Conservation (phyloP, 2,329 filamentous ascomycete genomes). For the Nannizziopsis barbatae region DNA sequence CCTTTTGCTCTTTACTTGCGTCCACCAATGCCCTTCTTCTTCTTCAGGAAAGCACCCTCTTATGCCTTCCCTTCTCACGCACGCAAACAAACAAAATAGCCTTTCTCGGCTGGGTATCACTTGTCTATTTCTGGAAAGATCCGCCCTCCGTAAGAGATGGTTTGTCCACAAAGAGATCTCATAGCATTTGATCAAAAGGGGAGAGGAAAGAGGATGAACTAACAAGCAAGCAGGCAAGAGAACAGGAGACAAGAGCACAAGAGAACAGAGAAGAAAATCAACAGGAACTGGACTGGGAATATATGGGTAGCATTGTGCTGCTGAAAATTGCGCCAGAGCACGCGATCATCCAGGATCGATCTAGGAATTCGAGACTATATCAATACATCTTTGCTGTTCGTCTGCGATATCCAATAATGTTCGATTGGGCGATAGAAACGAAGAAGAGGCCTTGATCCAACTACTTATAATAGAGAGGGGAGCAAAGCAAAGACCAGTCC, state of each 20-base stretch:
- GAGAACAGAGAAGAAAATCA: neutral
- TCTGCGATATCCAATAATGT: no score
- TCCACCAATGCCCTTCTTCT: neutral
- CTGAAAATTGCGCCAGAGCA: no score
- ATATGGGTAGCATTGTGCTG: neutral
- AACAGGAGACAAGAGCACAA: neutral
- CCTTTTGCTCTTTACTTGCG: neutral
- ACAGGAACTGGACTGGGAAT: neutral
- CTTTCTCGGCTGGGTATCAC: neutral
- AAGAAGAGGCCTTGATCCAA: no score
- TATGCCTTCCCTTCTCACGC: no score
- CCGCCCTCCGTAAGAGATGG: slow-evolving; percentile 1
- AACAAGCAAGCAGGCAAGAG: neutral
- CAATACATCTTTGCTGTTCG: no score
- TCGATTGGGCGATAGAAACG: no score
- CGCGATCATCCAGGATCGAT: no score
- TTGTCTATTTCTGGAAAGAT: neutral
- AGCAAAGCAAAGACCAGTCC: no score
- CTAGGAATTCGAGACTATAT: no score
- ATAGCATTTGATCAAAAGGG: slow-evolving; percentile 2
- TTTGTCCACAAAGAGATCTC: neutral
- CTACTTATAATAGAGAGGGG: no score
- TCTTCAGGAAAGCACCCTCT: neutral
- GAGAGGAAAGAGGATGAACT: neutral
- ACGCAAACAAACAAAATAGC: no score